phyloP scores from a whole-genome alignment of 176 grass and related monocot species.

The Tillandsia leiboldiana region DNA sequence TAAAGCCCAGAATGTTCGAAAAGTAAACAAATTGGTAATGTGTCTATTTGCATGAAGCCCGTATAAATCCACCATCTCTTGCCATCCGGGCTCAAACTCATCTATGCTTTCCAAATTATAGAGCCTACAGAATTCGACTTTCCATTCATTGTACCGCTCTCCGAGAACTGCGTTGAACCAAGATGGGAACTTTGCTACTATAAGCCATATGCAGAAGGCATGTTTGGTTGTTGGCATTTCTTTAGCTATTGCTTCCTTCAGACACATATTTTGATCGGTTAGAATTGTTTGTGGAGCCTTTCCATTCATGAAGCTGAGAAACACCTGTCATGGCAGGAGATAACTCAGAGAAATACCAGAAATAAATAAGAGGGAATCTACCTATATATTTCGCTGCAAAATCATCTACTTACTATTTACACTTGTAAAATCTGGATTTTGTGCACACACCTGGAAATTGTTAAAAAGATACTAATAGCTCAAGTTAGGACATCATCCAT shows the following conservation, averaged over 20 bases:
- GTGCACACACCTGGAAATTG: neutral
- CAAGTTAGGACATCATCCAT: too few species aligned
- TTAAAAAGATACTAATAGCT: too few species aligned
- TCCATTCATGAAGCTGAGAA: slow-evolving; percentile 74
- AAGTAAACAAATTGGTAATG: slow-evolving; percentile 40
- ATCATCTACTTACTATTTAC: too few species aligned
- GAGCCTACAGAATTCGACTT: slow-evolving; percentile 44
- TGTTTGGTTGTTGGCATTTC: slow-evolving; percentile 64
- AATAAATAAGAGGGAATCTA: neutral
- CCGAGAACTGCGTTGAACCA: slow-evolving; percentile 56
- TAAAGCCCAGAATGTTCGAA: slow-evolving; percentile 41
- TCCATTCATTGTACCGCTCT: slow-evolving; percentile 41
- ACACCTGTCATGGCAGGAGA: slow-evolving; percentile 40
- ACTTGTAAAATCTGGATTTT: neutral
- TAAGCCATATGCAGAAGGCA: slow-evolving; percentile 44
- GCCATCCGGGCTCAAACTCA: slow-evolving; percentile 59
- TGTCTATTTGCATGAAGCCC: slow-evolving; percentile 47
- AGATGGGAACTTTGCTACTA: slow-evolving; percentile 40
- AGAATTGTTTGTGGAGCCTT: slow-evolving; percentile 53
- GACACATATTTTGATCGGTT: slow-evolving; percentile 50
- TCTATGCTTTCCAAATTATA: slow-evolving; percentile 42
- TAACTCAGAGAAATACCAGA: slow-evolving; percentile 4
- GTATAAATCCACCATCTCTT: slow-evolving; percentile 46
- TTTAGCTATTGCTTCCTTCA: slow-evolving; percentile 51
- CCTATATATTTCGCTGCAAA: too few species aligned